These are phyloP conservation scores for Serendipita sp. DNA, from an alignment of 768 basidiomycete species.

Conservation along the genomic window DNA sequence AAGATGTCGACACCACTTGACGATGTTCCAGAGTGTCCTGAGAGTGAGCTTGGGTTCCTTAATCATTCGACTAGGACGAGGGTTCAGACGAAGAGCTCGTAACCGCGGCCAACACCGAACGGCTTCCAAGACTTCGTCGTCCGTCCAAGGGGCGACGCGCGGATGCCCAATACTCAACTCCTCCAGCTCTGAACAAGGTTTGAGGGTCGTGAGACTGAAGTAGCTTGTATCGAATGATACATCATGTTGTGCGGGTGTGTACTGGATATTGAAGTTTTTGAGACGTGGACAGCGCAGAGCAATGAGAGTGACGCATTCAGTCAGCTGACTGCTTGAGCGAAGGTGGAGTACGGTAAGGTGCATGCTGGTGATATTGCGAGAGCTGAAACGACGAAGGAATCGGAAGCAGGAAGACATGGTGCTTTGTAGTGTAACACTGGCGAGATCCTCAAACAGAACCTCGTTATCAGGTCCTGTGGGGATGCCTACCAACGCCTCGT, in stretches of 20 bases:
- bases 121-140: background rate
- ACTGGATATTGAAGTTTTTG: background rate
- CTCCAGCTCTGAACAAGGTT: background rate
- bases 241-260: slow-evolving; percentile 3
- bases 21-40: background rate
- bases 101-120: background rate
- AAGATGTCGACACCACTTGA: background rate
- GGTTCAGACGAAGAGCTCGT: background rate
- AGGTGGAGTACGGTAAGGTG: background rate
- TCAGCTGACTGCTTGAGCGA: background rate
- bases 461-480: background rate
- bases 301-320: background rate
- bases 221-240: background rate
- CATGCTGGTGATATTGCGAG: background rate
- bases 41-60: background rate
- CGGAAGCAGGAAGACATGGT: slow-evolving; percentile 1
- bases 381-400: slow-evolving; percentile 1
- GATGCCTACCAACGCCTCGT: background rate
- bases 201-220: background rate
- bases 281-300: background rate
- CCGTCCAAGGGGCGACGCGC: background rate
- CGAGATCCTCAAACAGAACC: background rate
- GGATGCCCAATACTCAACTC: background rate
- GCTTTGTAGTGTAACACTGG: background rate
- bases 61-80: background rate